These are phyloP conservation scores for Hevea brasiliensis DNA, from an alignment of 345 rosid species.

Conservation along the genomic window DNA sequence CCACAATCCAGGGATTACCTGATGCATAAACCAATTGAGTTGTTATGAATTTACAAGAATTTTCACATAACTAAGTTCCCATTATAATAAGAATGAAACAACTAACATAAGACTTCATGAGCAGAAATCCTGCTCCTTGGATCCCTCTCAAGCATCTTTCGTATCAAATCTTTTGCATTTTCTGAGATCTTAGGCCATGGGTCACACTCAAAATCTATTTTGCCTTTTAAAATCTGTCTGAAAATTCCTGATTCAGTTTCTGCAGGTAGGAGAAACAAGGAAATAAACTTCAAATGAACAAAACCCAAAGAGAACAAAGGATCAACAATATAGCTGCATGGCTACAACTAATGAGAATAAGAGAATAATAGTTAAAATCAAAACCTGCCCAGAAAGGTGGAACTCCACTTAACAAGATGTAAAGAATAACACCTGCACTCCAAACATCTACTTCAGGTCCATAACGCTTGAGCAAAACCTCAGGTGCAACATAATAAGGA, in stretches of 20 bases:
- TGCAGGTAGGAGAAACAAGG: conserved; percentile 29
- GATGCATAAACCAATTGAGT: conserved; percentile 20
- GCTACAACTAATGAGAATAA: background rate
- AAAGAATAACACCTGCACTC: conserved; percentile 96
- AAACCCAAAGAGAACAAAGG: background rate
- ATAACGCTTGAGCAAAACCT: conserved; percentile 79
- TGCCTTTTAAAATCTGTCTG: conserved; percentile 81
- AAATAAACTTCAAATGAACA: background rate
- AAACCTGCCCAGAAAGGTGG: conserved; percentile 98
- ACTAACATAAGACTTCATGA: conserved; percentile 85
- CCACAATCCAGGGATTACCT: conserved; percentile 98
- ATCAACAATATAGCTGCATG: background rate
- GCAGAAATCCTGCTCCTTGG: conserved; percentile 82
- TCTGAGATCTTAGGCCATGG: conserved; percentile 96
- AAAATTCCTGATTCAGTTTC: conserved; percentile 98
- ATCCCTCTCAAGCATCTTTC: conserved; percentile 85
- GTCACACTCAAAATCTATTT: conserved; percentile 77
- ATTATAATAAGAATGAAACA: conserved; percentile 12
- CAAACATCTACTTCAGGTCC: conserved; percentile 94
- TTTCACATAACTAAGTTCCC: background rate
- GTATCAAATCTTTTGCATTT: conserved; percentile 82
- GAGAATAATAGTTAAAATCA: background rate
- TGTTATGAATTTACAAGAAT: background rate
- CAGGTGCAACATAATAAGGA: conserved; percentile 98
- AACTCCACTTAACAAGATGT: conserved; percentile 90